phyloP scores from a whole-genome alignment of 2,329 filamentous ascomycete genomes.

The Fusarium mangiferae region DNA sequence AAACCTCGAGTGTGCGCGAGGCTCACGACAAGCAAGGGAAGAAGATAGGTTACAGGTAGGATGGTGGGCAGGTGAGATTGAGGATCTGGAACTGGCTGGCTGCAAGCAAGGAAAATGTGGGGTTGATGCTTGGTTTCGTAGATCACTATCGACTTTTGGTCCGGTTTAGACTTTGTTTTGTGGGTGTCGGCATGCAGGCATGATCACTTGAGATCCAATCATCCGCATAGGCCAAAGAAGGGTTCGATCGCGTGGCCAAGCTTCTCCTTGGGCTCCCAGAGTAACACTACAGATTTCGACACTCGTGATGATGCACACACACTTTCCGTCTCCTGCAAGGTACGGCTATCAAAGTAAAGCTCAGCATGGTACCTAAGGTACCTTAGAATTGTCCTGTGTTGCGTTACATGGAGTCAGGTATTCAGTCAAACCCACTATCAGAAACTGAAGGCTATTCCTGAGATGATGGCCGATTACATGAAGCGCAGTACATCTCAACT shows the following conservation, averaged over 20 bases:
- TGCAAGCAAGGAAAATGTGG: slow-evolving; percentile 30
- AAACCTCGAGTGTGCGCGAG: slow-evolving; percentile 20
- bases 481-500: neutral
- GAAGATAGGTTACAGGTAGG: neutral
- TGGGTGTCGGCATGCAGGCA: slow-evolving; percentile 18
- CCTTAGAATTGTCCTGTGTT: neutral
- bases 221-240: neutral
- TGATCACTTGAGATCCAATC: slow-evolving; percentile 26
- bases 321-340: neutral
- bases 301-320: neutral
- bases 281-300: slow-evolving; percentile 3
- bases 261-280: neutral
- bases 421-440: neutral
- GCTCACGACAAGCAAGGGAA: neutral
- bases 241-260: slow-evolving; percentile 12
- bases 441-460: neutral
- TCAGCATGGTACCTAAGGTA: neutral
- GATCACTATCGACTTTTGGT: slow-evolving; percentile 19
- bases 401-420: neutral
- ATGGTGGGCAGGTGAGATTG: slow-evolving; percentile 14
- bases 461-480: neutral
- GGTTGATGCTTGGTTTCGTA: slow-evolving; percentile 28
- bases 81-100: slow-evolving; percentile 27
- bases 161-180: slow-evolving; percentile 17
- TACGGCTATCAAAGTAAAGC: neutral